phyloP scores from a whole-genome alignment of 2,329 filamentous ascomycete genomes.

The Lecanicillium sp. region DNA sequence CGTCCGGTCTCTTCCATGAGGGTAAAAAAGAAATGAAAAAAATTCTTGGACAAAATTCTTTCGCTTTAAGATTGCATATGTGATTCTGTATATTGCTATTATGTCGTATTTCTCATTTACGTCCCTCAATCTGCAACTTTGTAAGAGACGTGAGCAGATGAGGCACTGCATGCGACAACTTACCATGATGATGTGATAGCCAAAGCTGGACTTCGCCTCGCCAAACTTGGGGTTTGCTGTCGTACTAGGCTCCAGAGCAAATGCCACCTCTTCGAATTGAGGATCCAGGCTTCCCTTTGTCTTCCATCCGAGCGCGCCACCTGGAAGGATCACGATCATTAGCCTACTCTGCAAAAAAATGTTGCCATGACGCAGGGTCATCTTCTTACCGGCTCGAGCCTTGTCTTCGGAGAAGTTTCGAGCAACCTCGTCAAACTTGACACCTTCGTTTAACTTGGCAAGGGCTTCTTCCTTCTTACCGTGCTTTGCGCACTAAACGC shows the following conservation, averaged over 20 bases:
- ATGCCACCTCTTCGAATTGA: slow-evolving; percentile 67
- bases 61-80: slow-evolving; percentile 8
- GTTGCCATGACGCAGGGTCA: not conserved
- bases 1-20: slow-evolving; percentile 26
- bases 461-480: slow-evolving; percentile 71
- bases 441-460: slow-evolving; percentile 56
- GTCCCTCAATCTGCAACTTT: slow-evolving; percentile 28
- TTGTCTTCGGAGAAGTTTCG: slow-evolving; percentile 70
- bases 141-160: slow-evolving; percentile 1
- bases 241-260: slow-evolving; percentile 58
- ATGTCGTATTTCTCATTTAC: slow-evolving; percentile 22
- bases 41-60: slow-evolving; percentile 18
- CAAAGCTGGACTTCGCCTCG: slow-evolving; percentile 66
- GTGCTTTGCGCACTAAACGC: slow-evolving; percentile 60
- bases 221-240: slow-evolving; percentile 56
- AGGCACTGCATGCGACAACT: slow-evolving; percentile 9
- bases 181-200: slow-evolving; percentile 78
- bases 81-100: slow-evolving; percentile 2
- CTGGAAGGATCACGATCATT: slow-evolving; percentile 27
- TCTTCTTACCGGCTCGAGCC: slow-evolving; percentile 49
- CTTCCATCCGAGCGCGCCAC: slow-evolving; percentile 68
- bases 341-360: slow-evolving; percentile 5
- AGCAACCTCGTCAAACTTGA: slow-evolving; percentile 70
- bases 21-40: slow-evolving; percentile 29
- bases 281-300: slow-evolving; percentile 57